Evolutionary conservation across 2,329 filamentous ascomycete species (phyloP), one percentile per base, ranked within the genome.

Genomic region (Penicillium sp.): DNA sequence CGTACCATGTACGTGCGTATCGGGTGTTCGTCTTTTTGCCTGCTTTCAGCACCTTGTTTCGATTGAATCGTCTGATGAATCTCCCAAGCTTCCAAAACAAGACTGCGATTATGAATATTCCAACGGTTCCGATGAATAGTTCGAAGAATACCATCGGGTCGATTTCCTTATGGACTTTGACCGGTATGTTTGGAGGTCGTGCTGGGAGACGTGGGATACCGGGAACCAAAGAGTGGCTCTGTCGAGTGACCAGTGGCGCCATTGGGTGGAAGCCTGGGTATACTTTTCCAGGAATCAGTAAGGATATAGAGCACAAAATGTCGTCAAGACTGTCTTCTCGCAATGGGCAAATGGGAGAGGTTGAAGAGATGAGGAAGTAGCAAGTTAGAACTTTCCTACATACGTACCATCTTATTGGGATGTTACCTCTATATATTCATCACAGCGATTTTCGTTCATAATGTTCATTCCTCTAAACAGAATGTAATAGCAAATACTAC

Each of bases 1-100:
- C 74, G 54, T 76, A 75, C 74, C 74, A 77, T 13, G 73, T 75
- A 40, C 68, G 73, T 25, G 68, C 68, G 56, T 74, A 75, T 15
- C 72, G 71, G 56, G 64, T 61, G 16, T 61, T 63, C 10, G 65
- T 59, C 4, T 58, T 48, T 55, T 71, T 75, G 25, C 70, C 70
- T 50, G 57, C 60, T 42, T 59, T 50, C 21, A 75, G 48, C 31
- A 77, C 67, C 56, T 63, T 71, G 38, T 66, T 54, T 50, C 64
- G 62, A 8, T 65, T 75, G 48, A 75, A 72, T 2, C 52, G 66
- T 50, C 74, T 72, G 54, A 74, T 56, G 50, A 73, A 69, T 3
- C 64, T 58, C 10, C 72, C 73, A 31, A 68, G 51, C 50, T 73
- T 76, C 74, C 74, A 76, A 50, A 72, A 66, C 6, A 75, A 49